Conservation (phyloP, 306 rosid species). For the Senna siamea region DNA sequence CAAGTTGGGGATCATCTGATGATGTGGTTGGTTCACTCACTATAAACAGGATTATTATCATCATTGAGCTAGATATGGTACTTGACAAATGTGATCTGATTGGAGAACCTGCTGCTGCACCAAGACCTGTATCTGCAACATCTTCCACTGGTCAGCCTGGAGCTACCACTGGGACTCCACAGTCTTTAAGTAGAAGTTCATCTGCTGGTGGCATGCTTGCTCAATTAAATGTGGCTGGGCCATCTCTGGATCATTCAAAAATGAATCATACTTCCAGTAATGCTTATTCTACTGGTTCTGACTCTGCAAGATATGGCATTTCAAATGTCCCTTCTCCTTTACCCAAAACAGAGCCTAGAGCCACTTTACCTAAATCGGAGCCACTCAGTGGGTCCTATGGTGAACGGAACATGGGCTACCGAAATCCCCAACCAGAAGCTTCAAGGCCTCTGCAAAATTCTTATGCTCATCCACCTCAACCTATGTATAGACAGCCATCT, state of each 20-base stretch:
- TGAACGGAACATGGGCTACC: constrained; percentile 58
- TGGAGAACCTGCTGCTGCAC: constrained; percentile 59
- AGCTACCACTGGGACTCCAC: constrained; percentile 44
- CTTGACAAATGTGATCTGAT: constrained; percentile 60
- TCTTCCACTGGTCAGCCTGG: constrained; percentile 47
- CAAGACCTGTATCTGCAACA: constrained; percentile 36
- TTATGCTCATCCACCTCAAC: constrained; percentile 55
- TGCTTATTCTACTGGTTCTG: constrained; percentile 46
- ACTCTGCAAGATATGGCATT: constrained; percentile 49
- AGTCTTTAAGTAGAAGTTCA: constrained; percentile 40
- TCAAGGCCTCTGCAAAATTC: constrained; percentile 52
- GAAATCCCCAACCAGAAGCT: constrained; percentile 51
- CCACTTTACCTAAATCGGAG: constrained; percentile 44
- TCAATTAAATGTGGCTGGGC: constrained; percentile 42
- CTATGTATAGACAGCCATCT: constrained; percentile 67
- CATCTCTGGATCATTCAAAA: constrained; percentile 49
- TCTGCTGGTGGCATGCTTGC: constrained; percentile 43
- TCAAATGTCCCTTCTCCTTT: constrained; percentile 46
- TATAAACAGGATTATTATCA: constrained; percentile 72
- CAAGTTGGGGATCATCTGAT: neutral
- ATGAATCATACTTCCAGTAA: constrained; percentile 46
- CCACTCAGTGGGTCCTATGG: constrained; percentile 52
- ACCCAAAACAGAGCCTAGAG: constrained; percentile 46
- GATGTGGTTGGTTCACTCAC: constrained; percentile 17
- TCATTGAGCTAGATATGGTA: constrained; percentile 68